Evolutionary conservation across 1,139 yeast species (phyloP).

Genomic region (Candida albicans): DNA sequence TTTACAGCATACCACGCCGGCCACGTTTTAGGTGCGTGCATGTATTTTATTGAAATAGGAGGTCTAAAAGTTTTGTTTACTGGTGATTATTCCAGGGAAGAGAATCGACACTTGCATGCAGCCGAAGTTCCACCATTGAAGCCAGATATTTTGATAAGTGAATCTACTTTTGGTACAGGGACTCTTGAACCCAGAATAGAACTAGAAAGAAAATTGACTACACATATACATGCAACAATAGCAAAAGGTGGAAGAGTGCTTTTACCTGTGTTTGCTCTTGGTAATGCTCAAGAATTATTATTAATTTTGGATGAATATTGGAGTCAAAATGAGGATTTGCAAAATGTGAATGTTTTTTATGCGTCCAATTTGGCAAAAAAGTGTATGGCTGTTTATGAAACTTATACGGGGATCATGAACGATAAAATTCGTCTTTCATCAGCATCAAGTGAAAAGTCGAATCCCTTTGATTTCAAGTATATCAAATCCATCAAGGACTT

Average conservation of each 20-base stretch:
- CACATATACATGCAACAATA: slow-evolving; percentile 79
- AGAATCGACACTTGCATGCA: slow-evolving; percentile 89
- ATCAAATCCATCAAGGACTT: slow-evolving; percentile 77
- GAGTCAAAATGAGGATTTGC: slow-evolving; percentile 81
- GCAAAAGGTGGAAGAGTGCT: slow-evolving; percentile 89
- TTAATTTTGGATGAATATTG: slow-evolving; percentile 93
- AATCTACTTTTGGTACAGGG: slow-evolving; percentile 97
- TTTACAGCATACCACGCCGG: slow-evolving; percentile 99
- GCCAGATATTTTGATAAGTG: slow-evolving; percentile 90
- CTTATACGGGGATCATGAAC: slow-evolving; percentile 96
- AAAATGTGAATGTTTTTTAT: slow-evolving; percentile 78
- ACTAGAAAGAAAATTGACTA: slow-evolving; percentile 78
- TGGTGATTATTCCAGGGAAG: slow-evolving; percentile 95
- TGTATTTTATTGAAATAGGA: slow-evolving; percentile 93
- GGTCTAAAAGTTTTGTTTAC: slow-evolving; percentile 88
- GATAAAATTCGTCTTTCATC: slow-evolving; percentile 79
- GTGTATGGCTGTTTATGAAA: slow-evolving; percentile 96
- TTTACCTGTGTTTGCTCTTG: slow-evolving; percentile 93
- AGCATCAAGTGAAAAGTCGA: slow-evolving; percentile 38
- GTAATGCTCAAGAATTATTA: slow-evolving; percentile 92
- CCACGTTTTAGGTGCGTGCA: slow-evolving; percentile 97
- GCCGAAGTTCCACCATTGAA: slow-evolving; percentile 91
- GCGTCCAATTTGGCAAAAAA: slow-evolving; percentile 93
- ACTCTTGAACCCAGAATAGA: slow-evolving; percentile 90
- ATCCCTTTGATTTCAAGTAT: slow-evolving; percentile 88